phyloP scores from a whole-genome alignment of 768 basidiomycete species.

The Russula olivacea region DNA sequence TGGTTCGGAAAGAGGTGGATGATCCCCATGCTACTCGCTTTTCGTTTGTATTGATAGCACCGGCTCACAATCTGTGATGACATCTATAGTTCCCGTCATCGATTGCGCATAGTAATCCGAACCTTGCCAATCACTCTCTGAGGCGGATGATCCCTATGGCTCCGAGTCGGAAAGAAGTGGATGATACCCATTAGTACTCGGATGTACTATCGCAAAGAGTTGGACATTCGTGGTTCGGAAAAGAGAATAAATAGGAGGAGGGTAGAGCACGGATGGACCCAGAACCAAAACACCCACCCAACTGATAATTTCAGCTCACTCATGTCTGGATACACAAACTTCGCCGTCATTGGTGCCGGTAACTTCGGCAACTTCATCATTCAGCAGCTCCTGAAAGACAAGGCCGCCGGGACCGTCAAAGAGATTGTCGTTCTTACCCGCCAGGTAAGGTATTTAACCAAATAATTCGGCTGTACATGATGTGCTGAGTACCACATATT shows the following conservation, averaged over 20 bases:
- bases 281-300: neutral
- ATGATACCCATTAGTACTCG: too few species aligned
- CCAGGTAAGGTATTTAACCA: constrained; percentile 1
- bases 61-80: neutral
- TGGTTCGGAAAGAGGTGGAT: neutral
- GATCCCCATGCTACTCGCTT: neutral
- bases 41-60: neutral
- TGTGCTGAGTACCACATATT: neutral
- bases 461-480: neutral
- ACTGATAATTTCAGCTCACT: neutral
- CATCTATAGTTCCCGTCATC: neutral
- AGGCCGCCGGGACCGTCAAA: constrained; percentile 13
- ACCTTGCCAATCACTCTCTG: too few species aligned
- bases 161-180: too few species aligned
- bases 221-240: neutral
- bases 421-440: constrained; percentile 22
- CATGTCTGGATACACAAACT: constrained; percentile 22
- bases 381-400: constrained; percentile 15
- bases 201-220: too few species aligned
- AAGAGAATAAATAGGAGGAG: neutral
- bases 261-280: neutral
- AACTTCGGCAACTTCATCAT: constrained; percentile 21
- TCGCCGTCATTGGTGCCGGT: constrained; percentile 24
- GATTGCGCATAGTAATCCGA: too few species aligned
- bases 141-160: too few species aligned